Conservation (phyloP, 371 early-diverging fungal genomes). For the Aphelidium insulamus region DNA sequence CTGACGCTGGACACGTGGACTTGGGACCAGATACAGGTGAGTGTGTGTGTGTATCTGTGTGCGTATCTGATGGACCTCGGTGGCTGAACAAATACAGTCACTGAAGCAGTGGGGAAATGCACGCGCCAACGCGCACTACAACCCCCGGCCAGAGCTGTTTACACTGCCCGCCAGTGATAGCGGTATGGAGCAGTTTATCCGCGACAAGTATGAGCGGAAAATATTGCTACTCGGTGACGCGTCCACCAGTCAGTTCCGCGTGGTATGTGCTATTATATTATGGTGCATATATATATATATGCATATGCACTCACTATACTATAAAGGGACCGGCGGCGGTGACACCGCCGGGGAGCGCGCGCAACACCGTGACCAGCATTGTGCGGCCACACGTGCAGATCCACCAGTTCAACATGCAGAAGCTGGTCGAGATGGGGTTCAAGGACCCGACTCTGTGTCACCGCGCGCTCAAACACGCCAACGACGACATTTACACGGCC, state of each 20-base stretch:
- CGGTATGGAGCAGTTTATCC: conserved; percentile 19
- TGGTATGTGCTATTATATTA: not conserved
- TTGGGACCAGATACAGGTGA: conserved; percentile 17
- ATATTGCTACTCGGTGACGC: not conserved
- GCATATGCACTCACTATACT: not conserved
- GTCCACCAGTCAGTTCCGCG: not conserved
- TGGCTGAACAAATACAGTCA: not conserved
- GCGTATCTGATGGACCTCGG: no score
- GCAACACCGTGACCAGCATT: not conserved
- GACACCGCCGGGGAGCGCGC: not conserved
- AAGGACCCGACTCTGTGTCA: conserved; percentile 6
- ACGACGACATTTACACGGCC: not conserved
- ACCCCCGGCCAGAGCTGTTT: conserved; percentile 7
- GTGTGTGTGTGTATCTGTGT: no score
- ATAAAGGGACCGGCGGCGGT: not conserved
- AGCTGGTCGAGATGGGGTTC: conserved; percentile 6
- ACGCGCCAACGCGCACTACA: conserved; percentile 9
- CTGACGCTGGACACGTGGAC: conserved; percentile 27
- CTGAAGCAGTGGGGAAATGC: conserved; percentile 14
- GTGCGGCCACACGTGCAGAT: no score
- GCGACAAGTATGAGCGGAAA: conserved; percentile 28
- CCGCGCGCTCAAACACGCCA: conserved; percentile 7
- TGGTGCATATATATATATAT: not conserved
- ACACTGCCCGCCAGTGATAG: conserved; percentile 5
- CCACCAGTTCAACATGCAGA: no score